Conservation (phyloP, 139 green algal species). For the Chlorella vulgaris region DNA sequence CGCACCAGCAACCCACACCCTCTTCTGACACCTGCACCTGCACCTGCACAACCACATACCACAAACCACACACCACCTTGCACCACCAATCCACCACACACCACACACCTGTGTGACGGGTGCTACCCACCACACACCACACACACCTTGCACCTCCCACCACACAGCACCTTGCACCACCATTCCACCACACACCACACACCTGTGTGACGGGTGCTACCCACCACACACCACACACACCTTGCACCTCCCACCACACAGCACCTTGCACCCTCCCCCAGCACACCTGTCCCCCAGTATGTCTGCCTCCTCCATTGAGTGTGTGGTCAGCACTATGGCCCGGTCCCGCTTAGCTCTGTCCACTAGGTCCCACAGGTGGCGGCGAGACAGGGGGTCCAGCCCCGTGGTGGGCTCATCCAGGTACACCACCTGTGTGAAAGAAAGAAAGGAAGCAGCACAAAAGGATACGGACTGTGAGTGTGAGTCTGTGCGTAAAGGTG, state of each 20-base stretch:
- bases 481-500: too few species aligned
- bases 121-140: too few species aligned
- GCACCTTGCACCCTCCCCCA: not conserved
- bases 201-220: too few species aligned
- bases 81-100: too few species aligned
- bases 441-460: not conserved
- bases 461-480: too few species aligned
- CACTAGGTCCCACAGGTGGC: constrained; percentile 85
- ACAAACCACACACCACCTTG: too few species aligned
- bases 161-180: too few species aligned
- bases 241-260: not conserved
- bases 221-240: not conserved
- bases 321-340: constrained; percentile 91
- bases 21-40: too few species aligned
- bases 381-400: constrained; percentile 61
- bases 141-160: not conserved
- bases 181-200: too few species aligned
- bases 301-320: constrained; percentile 90
- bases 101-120: too few species aligned
- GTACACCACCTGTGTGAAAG: constrained; percentile 69
- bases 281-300: constrained; percentile 86
- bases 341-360: constrained; percentile 69
- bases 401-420: constrained; percentile 92
- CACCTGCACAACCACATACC: too few species aligned
- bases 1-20: too few species aligned